Base-by-base conservation (phyloP, 139 green algal genomes). In the Marvania coccoides region DNA sequence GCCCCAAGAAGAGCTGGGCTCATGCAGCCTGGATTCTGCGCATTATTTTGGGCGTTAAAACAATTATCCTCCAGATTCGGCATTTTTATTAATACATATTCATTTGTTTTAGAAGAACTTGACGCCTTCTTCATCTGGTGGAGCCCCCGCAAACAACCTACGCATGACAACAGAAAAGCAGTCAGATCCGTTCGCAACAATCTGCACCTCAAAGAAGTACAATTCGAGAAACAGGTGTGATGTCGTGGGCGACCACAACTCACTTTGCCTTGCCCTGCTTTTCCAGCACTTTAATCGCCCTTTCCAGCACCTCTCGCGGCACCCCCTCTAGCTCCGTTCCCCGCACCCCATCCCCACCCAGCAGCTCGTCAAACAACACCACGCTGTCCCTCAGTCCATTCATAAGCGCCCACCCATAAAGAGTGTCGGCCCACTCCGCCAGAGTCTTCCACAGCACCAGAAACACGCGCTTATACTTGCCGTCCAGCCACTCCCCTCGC, bases 271-370 rank as follows among this genome's bases (percentile, higher is more conserved):
- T 81, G 19, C 85, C 81, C 63, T 79, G 73, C 19, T 58, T 14
- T 67, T 92, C 86, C 56, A 92, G 56, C 8, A 79, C n/a, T 39
- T 65, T 60, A 4, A 92, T 36, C 6, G 72, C 79, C 8, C 65
- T 61, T 46, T 79, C 7, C 23, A 90, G 56, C 28, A 92, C 47
- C 61, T 89, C 85, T 2, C 60, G 67, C 26, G 85, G 81, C 53
- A 90, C 23, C 0, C 85, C 84, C 33, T 80, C 57, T 40, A 88
- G 51, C 37, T 88, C 85, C 59, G 80, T 90, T 3, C 85, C 83
- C 0, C 55, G 29, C 35, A 84, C 78, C 6, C 87, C 85, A 30
- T 84, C 70, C 1, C 83, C 81, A 1, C 15, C 42, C 6, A 24
- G 12, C 47, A 61, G 29, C 28, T 86, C 51, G 39, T 87, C 79